Evolutionary conservation across 106 monocot species (phyloP), one percentile per base, ranked within the genome.

Genomic region (Triglochin maritima): DNA sequence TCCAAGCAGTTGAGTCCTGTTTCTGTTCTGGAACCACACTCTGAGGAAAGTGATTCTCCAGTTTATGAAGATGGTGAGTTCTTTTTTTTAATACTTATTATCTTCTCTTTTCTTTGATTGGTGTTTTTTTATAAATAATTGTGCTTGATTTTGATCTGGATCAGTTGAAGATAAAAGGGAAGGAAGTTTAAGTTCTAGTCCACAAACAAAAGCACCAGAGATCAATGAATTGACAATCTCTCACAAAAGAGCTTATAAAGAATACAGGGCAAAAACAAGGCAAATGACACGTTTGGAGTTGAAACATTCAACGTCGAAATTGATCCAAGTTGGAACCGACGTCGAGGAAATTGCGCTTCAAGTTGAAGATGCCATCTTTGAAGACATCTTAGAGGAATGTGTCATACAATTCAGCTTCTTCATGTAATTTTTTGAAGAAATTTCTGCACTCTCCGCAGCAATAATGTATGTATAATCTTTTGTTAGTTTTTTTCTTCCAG

Each of bases 1-100:
- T 14, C 49, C 10, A 67, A 81, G 72, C 81, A 81, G 78, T 71
- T 78, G 50, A 85, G 85, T 64, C 79, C 82, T 43, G 77, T 83
- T 0, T 86, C 86, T 4, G 86, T 86, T 17, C 74, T 82, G 44
- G 78, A 81, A 14, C 59, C 79, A 48, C 66, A 47, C 52, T 75
- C 71, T 58, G 57, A 64, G 49, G 70, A 68, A 13, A 63, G 63
- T 10, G 63, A 64, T 63, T 81, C 81, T 57, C 79, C 73, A 50
- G 58, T 16, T 41, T 56, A 53, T 47, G 50, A 12, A 48, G 16
- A 62, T 9, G 58, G 78, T 78, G 54, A 66, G 82, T 64, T 69
- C 9, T 7, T 60, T 65, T 65, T 15, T 49, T 72, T 50, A 49
- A 6, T 53, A 51, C 46, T 13, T 45, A 14, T 17, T 44, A 57